Evolutionary conservation across 345 rosid genomes (phyloP).

Genomic region (Hypericum androsaemum): DNA sequence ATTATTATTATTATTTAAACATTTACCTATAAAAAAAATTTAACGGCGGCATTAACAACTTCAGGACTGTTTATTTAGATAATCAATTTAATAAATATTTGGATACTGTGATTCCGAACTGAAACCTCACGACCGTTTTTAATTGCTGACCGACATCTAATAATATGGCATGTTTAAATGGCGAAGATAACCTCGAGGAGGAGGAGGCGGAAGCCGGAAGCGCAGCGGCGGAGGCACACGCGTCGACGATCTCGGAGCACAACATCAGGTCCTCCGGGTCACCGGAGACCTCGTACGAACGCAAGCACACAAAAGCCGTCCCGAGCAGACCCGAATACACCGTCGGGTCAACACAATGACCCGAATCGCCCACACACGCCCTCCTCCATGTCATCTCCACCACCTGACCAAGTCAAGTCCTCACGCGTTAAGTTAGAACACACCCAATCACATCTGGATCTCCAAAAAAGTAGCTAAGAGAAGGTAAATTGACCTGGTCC

Average conservation of each 20-base stretch:
- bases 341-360: constrained; percentile 42
- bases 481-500: constrained; percentile 33
- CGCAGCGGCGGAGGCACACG: constrained; percentile 39
- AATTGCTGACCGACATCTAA: neutral
- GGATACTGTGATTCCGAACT: too few species aligned
- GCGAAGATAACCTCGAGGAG: constrained; percentile 40
- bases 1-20: too few species aligned
- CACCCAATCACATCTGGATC: neutral
- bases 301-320: constrained; percentile 65
- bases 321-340: constrained; percentile 66
- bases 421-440: neutral
- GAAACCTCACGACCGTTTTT: too few species aligned
- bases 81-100: too few species aligned
- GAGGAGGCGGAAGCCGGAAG: too few species aligned
- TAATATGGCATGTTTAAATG: neutral
- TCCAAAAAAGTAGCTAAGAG: neutral
- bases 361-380: constrained; percentile 9
- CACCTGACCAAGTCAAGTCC: constrained; percentile 25
- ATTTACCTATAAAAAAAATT: too few species aligned
- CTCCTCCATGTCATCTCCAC: constrained; percentile 54
- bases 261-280: constrained; percentile 42
- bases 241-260: constrained; percentile 53
- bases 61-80: too few species aligned
- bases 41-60: too few species aligned
- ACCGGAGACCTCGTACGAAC: constrained; percentile 65